These are phyloP conservation scores for Pleurotus cornucopiae DNA, from an alignment of 768 basidiomycete genomes.

Conservation along the genomic window DNA sequence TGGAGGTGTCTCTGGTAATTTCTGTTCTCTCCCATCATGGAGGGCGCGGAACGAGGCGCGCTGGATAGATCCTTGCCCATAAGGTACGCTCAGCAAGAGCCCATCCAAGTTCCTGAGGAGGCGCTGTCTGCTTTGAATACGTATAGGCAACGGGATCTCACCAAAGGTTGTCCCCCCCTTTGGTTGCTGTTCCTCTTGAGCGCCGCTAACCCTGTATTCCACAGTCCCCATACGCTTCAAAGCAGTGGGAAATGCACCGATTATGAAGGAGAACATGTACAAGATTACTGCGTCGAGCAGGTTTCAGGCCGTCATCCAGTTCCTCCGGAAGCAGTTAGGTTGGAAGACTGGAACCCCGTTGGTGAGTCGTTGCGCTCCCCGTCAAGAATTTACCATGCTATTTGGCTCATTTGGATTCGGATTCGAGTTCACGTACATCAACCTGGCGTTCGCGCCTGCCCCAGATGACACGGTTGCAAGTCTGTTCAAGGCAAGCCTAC, in stretches of 20 bases:
- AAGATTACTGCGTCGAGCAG: constrained; percentile 93
- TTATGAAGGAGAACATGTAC: constrained; percentile 99
- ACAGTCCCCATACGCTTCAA: constrained; percentile 96
- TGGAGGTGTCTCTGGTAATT: no score
- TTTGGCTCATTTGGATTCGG: constrained; percentile 29
- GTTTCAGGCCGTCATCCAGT: constrained; percentile 94
- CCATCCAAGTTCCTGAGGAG: background rate
- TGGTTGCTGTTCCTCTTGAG: background rate
- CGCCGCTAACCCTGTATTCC: background rate
- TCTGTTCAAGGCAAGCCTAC: constrained; percentile 55
- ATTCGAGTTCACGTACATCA: constrained; percentile 53
- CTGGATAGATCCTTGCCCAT: no score
- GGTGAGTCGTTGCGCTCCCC: constrained; percentile 39
- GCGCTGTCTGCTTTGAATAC: background rate
- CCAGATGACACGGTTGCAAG: constrained; percentile 81
- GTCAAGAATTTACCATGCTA: background rate
- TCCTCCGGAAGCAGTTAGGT: constrained; percentile 82
- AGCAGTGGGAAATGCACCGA: constrained; percentile 94
- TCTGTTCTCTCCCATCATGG: no score
- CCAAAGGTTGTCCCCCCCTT: background rate
- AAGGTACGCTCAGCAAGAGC: background rate
- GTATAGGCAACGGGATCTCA: background rate
- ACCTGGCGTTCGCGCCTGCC: constrained; percentile 77
- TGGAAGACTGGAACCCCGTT: constrained; percentile 85
- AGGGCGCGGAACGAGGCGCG: no score